Evolutionary conservation across 1,284 basidiomycete species (phyloP), one percentile per base, ranked within the genome.

Genomic region (Apiotrichum veenhuisii): DNA sequence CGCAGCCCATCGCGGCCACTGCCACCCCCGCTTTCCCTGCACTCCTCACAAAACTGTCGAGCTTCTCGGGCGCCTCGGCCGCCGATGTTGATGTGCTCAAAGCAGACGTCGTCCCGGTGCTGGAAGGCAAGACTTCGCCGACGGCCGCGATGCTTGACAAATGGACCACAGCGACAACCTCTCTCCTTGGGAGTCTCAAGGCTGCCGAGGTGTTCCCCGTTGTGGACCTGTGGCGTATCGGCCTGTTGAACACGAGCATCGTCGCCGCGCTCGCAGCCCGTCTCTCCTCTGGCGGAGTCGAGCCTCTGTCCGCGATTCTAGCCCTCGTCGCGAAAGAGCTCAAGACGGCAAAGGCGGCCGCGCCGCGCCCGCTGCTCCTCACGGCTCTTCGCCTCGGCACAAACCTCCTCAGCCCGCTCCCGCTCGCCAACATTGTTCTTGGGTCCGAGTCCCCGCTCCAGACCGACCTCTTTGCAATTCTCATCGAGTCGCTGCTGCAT

Each of bases 201-300:
- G 63, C 81, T 0, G 80, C 82, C 14, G 80, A 85, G 44, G 79
- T 91, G 12, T 94, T 93, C 77, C 91, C 91, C 0, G 71, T 92
- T 1, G 82, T 87, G 11, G 91, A 94, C 68, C 80, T 93, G 57
- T 92, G 89, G 88, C 82, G 91, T 1, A 80, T 94, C 1, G 87
- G 85, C 0, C 72, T 89, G 10, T 80, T 91, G 27, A 84, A 90
- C 70, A 78, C 81, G 0, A 70, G 78, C 0, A 80, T 87, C 10
- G 80, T 83, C 0, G 74, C 78, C 0, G 84, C 83, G 80, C 79
- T 79, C 41, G 78, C 82, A 8, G 38, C 70, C 38, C 74, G 57
- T 27, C 40, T 67, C n/a, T 63, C 67, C 25, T 63, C 70, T 82
- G 80, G 66, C 66, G 83, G 2, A 67, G 88, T 4, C 82, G 86